phyloP scores from a whole-genome alignment of 2,329 filamentous ascomycete species.

The Erysiphe pulchra region DNA sequence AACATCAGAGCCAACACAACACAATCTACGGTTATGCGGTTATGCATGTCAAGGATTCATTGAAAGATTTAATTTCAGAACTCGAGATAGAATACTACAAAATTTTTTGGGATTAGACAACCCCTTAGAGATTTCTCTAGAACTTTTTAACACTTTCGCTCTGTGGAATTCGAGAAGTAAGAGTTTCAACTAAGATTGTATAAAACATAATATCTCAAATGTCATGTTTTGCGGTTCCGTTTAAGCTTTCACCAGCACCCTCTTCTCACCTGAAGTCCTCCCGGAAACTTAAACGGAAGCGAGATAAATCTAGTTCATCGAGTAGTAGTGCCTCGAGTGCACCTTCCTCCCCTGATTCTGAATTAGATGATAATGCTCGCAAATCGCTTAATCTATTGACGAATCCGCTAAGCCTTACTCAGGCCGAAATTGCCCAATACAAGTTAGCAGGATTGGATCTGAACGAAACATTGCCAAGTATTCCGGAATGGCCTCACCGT shows the following conservation, averaged over 20 bases:
- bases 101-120: no score
- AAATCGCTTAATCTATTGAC: slow-evolving; percentile 9
- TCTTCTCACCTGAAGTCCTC: neutral
- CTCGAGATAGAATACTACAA: no score
- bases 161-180: no score
- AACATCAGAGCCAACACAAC: no score
- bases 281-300: neutral
- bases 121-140: no score
- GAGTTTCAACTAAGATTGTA: no score
- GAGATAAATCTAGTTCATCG: neutral
- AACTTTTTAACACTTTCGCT: no score
- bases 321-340: neutral
- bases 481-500: slow-evolving; percentile 26
- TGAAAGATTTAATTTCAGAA: no score
- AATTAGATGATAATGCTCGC: neutral
- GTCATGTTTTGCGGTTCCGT: neutral
- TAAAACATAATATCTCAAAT: neutral
- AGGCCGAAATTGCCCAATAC: slow-evolving; percentile 25
- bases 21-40: no score
- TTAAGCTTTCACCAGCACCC: neutral
- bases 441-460: slow-evolving; percentile 25
- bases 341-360: neutral
- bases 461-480: slow-evolving; percentile 18
- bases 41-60: no score
- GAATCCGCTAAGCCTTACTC: slow-evolving; percentile 29